A percentile compares a stretch with the other conserved stretches of the same genome.
phyloP scores from a whole-genome alignment of 2,329 filamentous ascomycete species.

The Penicillium sp. region DNA sequence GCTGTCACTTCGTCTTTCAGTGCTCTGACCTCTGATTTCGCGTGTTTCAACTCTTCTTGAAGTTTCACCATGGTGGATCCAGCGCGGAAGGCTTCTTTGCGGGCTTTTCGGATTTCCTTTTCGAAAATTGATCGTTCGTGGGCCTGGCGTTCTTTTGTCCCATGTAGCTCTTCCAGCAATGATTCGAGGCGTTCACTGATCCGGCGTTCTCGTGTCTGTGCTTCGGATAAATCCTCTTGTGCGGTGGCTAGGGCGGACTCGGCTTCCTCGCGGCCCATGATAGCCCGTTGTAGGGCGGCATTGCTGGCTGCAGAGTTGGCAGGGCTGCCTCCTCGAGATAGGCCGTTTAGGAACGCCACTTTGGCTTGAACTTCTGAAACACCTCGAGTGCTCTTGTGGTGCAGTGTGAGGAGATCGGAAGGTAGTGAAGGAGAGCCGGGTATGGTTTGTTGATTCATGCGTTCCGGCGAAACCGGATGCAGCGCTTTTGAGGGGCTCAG shows the following conservation, averaged over 20 bases:
- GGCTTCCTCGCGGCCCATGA: conserved; percentile 48
- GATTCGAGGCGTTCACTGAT: conserved; percentile 47
- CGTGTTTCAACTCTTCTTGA: conserved; percentile 51
- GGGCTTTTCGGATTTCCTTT: conserved; percentile 55
- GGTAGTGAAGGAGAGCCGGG: conserved; percentile 41
- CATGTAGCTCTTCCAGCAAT: conserved; percentile 52
- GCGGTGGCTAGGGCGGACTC: conserved; percentile 39
- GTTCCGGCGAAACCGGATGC: conserved; percentile 48
- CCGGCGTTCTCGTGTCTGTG: conserved; percentile 44
- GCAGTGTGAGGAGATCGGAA: conserved; percentile 34
- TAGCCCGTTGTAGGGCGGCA: conserved; percentile 45
- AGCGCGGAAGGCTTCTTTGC: conserved; percentile 59
- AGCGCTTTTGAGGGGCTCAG: conserved; percentile 39
- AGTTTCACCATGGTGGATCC: conserved; percentile 54
- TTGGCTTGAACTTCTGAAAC: conserved; percentile 48
- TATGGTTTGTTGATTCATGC: conserved; percentile 48
- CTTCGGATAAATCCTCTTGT: conserved; percentile 41
- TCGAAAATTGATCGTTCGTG: conserved; percentile 52
- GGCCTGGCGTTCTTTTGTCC: conserved; percentile 50
- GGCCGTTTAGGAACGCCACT: conserved; percentile 49
- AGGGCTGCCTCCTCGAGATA: conserved; percentile 39
- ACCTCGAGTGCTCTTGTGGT: conserved; percentile 37
- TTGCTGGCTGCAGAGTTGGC: conserved; percentile 37
- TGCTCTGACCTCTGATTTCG: conserved; percentile 46
- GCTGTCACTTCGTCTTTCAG: conserved; percentile 53